Percentiles rank a stretch among this genome's conserved stretches.
Conservation (phyloP, 345 rosid genomes). For the Eutrema heterophyllum region DNA sequence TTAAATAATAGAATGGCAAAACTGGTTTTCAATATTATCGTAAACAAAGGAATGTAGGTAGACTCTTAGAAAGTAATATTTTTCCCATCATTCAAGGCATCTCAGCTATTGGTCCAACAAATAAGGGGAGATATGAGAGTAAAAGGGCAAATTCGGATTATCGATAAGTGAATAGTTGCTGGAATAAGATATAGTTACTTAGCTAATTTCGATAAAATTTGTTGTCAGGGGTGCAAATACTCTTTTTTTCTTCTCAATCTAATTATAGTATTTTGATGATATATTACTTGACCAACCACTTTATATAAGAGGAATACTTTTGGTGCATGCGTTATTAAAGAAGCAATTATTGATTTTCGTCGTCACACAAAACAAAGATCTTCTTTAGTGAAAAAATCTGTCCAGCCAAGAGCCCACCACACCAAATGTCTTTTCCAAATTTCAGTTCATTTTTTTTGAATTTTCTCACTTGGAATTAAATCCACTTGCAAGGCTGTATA, state of each 20-base stretch:
- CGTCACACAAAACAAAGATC: not conserved
- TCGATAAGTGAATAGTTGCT: too few species aligned
- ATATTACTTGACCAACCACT: not conserved
- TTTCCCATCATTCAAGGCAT: too few species aligned
- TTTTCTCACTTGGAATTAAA: constrained; percentile 11
- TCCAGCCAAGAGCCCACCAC: constrained; percentile 4
- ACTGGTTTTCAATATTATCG: too few species aligned
- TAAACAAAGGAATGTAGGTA: too few species aligned
- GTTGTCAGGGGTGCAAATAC: too few species aligned
- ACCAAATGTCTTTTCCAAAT: not conserved
- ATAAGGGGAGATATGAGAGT: too few species aligned
- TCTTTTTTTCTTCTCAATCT: not conserved
- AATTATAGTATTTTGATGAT: not conserved
- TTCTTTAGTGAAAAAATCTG: not conserved
- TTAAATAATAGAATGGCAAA: too few species aligned
- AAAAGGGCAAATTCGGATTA: too few species aligned
- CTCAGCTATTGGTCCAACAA: too few species aligned
- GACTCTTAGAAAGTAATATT: too few species aligned
- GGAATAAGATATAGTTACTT: too few species aligned
- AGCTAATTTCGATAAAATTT: too few species aligned
- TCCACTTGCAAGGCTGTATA: constrained; percentile 4
- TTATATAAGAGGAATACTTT: not conserved
- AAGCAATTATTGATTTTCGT: not conserved
- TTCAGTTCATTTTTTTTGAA: not conserved
- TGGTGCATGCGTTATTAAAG: not conserved